Evolutionary conservation across 2,329 filamentous ascomycete species (phyloP), one percentile per base, ranked within the genome.

Genomic region (Chrysoporthe austroafricana): DNA sequence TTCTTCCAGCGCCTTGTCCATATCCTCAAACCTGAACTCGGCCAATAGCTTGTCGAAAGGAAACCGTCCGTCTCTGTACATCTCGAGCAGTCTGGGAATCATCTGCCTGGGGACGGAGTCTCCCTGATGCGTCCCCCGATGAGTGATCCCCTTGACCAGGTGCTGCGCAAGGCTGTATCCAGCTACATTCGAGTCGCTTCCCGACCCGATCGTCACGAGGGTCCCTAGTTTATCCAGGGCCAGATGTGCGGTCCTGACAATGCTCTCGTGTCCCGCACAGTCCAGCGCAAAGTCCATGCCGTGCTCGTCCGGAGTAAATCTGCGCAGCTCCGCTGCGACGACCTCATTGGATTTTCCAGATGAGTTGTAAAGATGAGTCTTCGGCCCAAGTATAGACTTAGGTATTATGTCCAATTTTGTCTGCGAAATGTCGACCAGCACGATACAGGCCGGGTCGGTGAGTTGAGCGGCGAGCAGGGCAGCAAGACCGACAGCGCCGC

Each of bases 51-150:
- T 34, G 43, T 63, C 60, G 14, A 69, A 62, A 11, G 60, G 64
- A 43, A 66, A 69, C 32, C 16, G 39, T 0, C 64, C 67, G 18
- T 62, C 32, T n/a, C 48, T 66, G 42, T 64, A 69, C 36, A 69
- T 50, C 32, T 50, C 54, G 36, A 66, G 42, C 18, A 69, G 18
- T n/a, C 61, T 46, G 1, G 67, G 67, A 44, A 69, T 69, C 39
- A 69, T 66, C 8, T 26, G 50, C 3, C 58, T 32, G 8, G 67
- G 50, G 2, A 67, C 67, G 7, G 64, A 56, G 42, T 69, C 67
- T 1, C 67, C 67, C 42, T 69, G 67, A 39, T 69, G 67, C 18
- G 67, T 69, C 1, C 67, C 67, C 32, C 64, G 58, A 8, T 69
- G 56, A 16, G 46, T 46, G 48, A 58, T n/a, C 32, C 67, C 54